phyloP scores from a whole-genome alignment of 495 filamentous ascomycete species.

The Trichoderma virens region DNA sequence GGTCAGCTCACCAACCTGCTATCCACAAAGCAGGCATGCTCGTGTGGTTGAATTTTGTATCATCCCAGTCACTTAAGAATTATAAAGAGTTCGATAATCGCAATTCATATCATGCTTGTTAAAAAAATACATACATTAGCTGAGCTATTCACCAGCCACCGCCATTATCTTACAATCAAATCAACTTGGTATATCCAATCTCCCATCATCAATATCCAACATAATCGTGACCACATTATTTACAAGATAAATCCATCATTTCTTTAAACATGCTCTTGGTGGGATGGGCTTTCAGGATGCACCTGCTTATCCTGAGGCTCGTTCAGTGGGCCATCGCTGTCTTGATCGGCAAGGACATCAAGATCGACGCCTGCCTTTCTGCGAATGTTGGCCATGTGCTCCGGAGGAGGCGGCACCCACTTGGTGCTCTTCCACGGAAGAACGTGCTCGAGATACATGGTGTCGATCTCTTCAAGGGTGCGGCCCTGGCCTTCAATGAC shows the following conservation, averaged over 20 bases:
- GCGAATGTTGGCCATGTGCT: neutral
- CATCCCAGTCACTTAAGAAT: no score
- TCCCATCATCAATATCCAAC: neutral
- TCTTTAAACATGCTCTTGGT: neutral
- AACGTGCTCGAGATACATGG: constrained; percentile 29
- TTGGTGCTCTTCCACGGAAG: constrained; percentile 9
- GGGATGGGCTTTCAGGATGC: neutral
- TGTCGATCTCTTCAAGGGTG: constrained; percentile 63
- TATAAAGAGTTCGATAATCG: neutral
- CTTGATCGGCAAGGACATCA: neutral
- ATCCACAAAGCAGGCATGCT: no score
- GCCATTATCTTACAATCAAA: neutral
- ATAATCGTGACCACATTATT: neutral
- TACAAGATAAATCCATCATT: neutral
- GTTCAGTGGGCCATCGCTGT: neutral
- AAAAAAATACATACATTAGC: neutral
- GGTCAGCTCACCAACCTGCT: no score
- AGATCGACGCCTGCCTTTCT: constrained; percentile 2
- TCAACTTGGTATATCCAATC: neutral
- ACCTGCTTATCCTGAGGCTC: neutral
- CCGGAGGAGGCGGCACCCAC: neutral
- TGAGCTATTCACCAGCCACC: neutral
- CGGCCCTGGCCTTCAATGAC: constrained; percentile 75
- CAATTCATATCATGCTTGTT: neutral
- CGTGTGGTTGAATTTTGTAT: no score